phyloP scores from a whole-genome alignment of 495 filamentous ascomycete genomes.

The Wilcoxina mikolae region DNA sequence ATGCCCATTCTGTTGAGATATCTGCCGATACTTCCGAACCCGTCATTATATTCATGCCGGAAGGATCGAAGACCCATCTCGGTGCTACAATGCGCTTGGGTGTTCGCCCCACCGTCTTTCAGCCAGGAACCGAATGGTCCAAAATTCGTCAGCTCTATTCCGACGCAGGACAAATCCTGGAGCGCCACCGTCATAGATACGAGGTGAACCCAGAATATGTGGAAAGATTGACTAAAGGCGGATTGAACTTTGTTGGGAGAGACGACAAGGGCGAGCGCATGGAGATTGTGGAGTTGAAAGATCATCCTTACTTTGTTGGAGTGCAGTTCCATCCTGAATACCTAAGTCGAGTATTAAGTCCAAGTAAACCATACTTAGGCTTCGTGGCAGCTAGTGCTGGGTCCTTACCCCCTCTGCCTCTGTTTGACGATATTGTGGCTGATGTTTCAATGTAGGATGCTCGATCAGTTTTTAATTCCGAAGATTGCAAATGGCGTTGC shows the following conservation, averaged over 20 bases:
- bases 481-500: neutral
- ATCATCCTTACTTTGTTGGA: conserved; percentile 84
- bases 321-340: conserved; percentile 88
- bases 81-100: conserved; percentile 93
- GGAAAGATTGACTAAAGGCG: conserved; percentile 40
- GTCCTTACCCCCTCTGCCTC: neutral
- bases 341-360: conserved; percentile 52
- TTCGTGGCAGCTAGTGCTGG: conserved; percentile 67
- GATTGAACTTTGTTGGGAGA: conserved; percentile 57
- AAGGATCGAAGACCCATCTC: conserved; percentile 52
- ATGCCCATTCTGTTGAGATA: conserved; percentile 27
- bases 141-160: conserved; percentile 64
- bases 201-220: conserved; percentile 60
- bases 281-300: conserved; percentile 78
- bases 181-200: conserved; percentile 61
- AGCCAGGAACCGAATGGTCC: conserved; percentile 64
- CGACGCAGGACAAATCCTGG: conserved; percentile 38
- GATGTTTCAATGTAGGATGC: neutral
- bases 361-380: conserved; percentile 67
- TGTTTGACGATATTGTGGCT: neutral
- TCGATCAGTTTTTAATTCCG: neutral
- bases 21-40: conserved; percentile 36
- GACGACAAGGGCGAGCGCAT: conserved; percentile 73
- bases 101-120: conserved; percentile 57
- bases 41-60: conserved; percentile 82